phyloP scores from a whole-genome alignment of 495 filamentous ascomycete genomes.

The Aspergillus nanangensis region DNA sequence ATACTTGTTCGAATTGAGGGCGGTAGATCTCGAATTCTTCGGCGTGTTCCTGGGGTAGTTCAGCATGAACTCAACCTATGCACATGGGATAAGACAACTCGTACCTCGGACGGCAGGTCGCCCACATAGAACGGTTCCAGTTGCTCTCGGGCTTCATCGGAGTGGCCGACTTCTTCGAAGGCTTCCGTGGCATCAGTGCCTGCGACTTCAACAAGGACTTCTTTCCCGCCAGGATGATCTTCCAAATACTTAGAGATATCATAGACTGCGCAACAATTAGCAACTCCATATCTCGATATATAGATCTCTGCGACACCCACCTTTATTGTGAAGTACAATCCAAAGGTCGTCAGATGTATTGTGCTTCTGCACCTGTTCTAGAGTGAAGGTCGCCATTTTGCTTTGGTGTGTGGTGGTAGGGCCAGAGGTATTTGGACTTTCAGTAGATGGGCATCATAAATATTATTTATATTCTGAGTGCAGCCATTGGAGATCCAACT shows the following conservation, averaged over 20 bases:
- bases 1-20: conserved; percentile 16
- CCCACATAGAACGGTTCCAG: conserved; percentile 19
- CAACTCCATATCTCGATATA: no score
- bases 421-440: not conserved
- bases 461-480: conserved; percentile 9
- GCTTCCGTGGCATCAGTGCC: conserved; percentile 48
- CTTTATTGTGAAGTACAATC: conserved; percentile 45
- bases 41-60: conserved; percentile 13
- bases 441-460: not conserved
- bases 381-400: conserved; percentile 13
- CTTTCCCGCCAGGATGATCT: conserved; percentile 51
- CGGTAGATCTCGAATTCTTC: conserved; percentile 18
- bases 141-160: conserved; percentile 39
- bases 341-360: conserved; percentile 32
- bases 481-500: not conserved
- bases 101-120: conserved; percentile 16
- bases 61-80: not conserved
- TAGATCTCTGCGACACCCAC: no score
- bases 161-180: conserved; percentile 52
- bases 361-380: conserved; percentile 21
- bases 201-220: conserved; percentile 43
- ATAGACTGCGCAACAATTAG: conserved; percentile 33
- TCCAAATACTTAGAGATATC: conserved; percentile 45
- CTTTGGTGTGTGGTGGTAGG: not conserved
- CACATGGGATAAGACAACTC: not conserved